Conservation (phyloP, 768 basidiomycete species). For the Collybia nuda region DNA sequence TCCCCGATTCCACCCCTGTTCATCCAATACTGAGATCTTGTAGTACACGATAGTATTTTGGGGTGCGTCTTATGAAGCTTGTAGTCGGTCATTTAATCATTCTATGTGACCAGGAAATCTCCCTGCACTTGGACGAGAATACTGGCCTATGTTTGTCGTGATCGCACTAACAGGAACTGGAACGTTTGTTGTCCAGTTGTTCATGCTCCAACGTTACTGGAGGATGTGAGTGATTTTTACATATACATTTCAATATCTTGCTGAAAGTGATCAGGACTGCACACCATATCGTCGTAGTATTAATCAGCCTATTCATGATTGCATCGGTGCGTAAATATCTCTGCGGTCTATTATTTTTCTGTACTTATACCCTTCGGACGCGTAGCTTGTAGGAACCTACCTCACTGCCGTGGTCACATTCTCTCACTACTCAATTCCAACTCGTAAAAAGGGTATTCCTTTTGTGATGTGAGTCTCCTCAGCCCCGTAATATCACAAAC, state of each 20-base stretch:
- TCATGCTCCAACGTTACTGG: slow-evolving; percentile 2
- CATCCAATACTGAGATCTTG: neutral
- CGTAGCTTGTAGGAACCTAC: slow-evolving; percentile 1
- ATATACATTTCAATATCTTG: neutral
- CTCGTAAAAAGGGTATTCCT: neutral
- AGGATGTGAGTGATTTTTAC: neutral
- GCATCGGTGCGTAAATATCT: neutral
- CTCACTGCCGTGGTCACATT: neutral
- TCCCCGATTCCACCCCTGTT: neutral
- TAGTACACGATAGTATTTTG: neutral
- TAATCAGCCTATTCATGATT: neutral
- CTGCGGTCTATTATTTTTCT: neutral
- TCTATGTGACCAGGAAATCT: neutral
- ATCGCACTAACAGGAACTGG: neutral
- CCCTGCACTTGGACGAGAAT: neutral
- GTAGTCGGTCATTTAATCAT: neutral
- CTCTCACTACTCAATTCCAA: neutral
- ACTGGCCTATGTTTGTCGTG: neutral
- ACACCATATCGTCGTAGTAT: neutral
- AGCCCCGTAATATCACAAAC: neutral
- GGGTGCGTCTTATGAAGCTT: neutral
- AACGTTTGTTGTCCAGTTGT: neutral
- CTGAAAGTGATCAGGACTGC: neutral
- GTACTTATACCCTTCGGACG: neutral
- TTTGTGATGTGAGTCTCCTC: neutral